Evolutionary conservation across 108 stramenopile genomes (phyloP), one percentile per base, ranked within the genome.

Genomic region (Nitzschia sp.): DNA sequence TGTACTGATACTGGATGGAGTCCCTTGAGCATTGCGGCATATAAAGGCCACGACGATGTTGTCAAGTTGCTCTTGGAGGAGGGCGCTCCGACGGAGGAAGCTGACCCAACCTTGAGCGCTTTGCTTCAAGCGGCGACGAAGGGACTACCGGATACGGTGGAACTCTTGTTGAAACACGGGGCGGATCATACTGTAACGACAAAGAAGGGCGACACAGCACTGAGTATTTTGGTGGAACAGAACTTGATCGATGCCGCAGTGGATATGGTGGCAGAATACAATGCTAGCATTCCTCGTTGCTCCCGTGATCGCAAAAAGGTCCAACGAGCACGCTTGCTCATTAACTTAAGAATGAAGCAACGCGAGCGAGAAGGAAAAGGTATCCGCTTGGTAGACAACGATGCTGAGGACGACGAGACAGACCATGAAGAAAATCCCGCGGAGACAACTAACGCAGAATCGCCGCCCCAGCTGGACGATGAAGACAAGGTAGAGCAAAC

Each of bases 181-280:
- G 93, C 93, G 25, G 90, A 95, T 66, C 93, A 95, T 61, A 95
- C 88, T 25, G 93, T 95, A 30, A 92, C 93, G 19, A 95, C 93
- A 27, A 95, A 95, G 72, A 95, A 95, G 57, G 93, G 93, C n/a
- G 93, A 95, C 52, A 95, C 93, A 2, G 93, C 93, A n/a, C 80
- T 95, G 26, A 86, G 90, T 13, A 95, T 95, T 47, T 69, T 95
- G 50, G 93, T 95, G 50, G 93, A 95, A 64, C 93, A 95, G 58
- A 89, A 95, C 68, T 56, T 95, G 60, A 95, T 95, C 50, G 93
- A 95, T 77, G 89, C 93, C 0, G 93, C 93, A 6, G 93, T 95
- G 3, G 89, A 95, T 65, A 95, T 95, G 93, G 93, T 95, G 52
- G 87, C 93, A 2, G 85, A 86, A 65, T 92, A 95, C 77, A 95